Evolutionary conservation across 768 basidiomycete genomes (phyloP), one percentile per base, ranked within the genome.

Genomic region (Suillus americanus): DNA sequence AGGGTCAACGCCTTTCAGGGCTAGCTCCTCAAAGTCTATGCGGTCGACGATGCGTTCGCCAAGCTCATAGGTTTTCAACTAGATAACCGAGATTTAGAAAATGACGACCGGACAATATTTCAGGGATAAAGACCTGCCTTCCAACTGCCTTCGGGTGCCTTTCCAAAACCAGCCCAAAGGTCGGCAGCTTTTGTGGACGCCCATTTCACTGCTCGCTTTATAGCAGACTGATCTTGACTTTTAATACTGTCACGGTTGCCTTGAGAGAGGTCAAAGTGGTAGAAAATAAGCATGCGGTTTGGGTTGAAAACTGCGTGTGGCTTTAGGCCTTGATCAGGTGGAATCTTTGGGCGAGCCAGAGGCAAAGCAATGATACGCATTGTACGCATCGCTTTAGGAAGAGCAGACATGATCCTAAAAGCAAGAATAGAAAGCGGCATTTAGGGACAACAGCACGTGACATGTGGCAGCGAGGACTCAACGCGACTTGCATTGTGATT

Each of bases 1-100:
- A 20, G 90, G 86, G 69, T 93, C 89, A 38, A 94, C 77, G 38
- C 84, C 82, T 74, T 90, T 90, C 69, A 94, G 79, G 9, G 87
- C 88, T 41, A 89, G 80, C 73, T 94, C 92, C 74, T 94, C 92
- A 68, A 92, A 93, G 60, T 92, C 92, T 66, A 92, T 79, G 25
- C 84, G 80, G 74, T 92, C 89, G 25, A 89, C 80, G 2, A 92
- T 73, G 25, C 84, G 84, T 77, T 92, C 88, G 30, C 92, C 92
- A 45, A 82, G 77, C 67, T 83, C 76, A 71, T 86, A 90, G 14
- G 85, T 78, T 73, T 81, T 86, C 33, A 85, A 73, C 91, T 93
- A 66, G 2, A 63, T n/a, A 28, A 38, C 16, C 8, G 18, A 51
- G 1, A n/a, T 16, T 25, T 25, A 12, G 6, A 20, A 43, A 46